Evolutionary conservation across 2,329 filamentous ascomycete species (phyloP), one percentile per base, ranked within the genome.

Genomic region (Akanthomyces lecanii): DNA sequence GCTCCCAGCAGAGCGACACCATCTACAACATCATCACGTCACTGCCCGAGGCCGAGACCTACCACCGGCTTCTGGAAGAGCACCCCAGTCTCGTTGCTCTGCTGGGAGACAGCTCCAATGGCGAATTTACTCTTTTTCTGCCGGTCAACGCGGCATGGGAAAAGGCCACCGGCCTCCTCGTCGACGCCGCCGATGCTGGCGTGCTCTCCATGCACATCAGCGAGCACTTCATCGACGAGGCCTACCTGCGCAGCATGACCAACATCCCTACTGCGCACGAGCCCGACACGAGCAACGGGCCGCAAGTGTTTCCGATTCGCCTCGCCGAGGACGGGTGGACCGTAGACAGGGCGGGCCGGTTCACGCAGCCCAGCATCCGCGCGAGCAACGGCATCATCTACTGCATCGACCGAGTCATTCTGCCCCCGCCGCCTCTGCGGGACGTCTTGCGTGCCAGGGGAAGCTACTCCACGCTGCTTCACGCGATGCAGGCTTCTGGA

Each of bases 321-420:
- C 25, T 54, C 10, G 28, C 23, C 36, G 8, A 33, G 21, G 23
- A 45, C 25, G 53, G 45, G 10, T 33, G 11, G 21, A 33, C 14
- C 0, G 18, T 63, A 14, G 33, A 23, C 12, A 18, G n/a, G 6
- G 8, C n/a, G 23, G 44, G 52, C 33, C 21, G 25, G 8, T 44
- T 30, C 16, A 23, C 44, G 12, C 36, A 16, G 23, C 7, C 25
- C 30, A 44, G 44, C 61, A 47, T 63, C 23, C 21, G 36, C 12
- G 61, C 53, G 21, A 25, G 47, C 45, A 63, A 63, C 38, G 61
- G 61, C 53, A 44, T 63, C 54, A 36, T 63, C 44, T 30, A 63
- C 45, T 23, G 12, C 45, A 51, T 58, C 36, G 53, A 58, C 36
- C 18, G 23, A 11, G 61, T 51, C 7, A 21, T 58, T 3, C 33